Base-by-base conservation (phyloP, 345 rosid species). In the Eutrema japonicum region DNA sequence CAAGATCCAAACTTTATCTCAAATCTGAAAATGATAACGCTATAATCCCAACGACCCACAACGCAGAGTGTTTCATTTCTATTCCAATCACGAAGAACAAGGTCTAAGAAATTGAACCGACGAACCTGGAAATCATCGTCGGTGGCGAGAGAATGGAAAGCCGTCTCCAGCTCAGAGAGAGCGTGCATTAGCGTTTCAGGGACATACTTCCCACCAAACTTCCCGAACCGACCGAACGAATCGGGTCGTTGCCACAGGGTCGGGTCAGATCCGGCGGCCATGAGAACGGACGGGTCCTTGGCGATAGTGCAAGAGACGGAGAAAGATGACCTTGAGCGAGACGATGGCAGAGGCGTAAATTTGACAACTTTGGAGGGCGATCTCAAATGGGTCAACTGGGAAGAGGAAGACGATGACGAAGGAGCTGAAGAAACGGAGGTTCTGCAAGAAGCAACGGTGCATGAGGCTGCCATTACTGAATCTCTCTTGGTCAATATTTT, bases 141-240 rank as follows among this genome's bases (percentile, higher is more conserved):
- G 42, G 70, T 69, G 13, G 85, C 84, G 40, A 95, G 84, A 10
- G 87, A 70, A 77, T 78, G 53, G 63, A 90, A 92, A 5, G 97
- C 96, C 10, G 86, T 14, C 72, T 95, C 97, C 54, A 95, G 93
- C 84, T 95, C 88, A 11, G 92, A 50, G 33, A 95, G 93, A 29
- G 96, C 99, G 73, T 76, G 70, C 96, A 95, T 95, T 6, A 95
- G 85, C 30, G 99, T 95, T 64, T 95, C 99, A 2, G 96, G 99
- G 5, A 95, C 99, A 59, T 83, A 95, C 71, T 92, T 92, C 27
- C 99, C 99, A 43, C 99, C 97, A 64, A 87, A 92, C 78, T 82
- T 85, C 8, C 99, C 99, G 51, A 87, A 95, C 36, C 99, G 90
- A 2, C 99, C 99, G 38, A 89, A 86, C 5, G 92, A 70, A 74